phyloP scores from a whole-genome alignment of 2,329 filamentous ascomycete genomes.

The Mollisiaceae sp. region DNA sequence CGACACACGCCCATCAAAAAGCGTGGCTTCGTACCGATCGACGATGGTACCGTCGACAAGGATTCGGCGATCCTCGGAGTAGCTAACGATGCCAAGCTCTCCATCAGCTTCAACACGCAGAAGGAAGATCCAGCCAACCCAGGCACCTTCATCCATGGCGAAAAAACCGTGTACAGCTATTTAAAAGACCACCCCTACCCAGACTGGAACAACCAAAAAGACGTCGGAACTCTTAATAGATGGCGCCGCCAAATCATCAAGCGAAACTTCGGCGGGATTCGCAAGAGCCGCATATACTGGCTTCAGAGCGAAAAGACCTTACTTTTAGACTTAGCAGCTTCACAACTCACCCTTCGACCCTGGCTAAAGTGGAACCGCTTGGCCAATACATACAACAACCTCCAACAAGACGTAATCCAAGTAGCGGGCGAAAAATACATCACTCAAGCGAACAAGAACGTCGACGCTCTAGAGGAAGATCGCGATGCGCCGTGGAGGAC shows the following conservation, averaged over 20 bases:
- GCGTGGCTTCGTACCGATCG: no score
- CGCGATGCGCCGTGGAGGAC: neutral
- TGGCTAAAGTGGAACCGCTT: neutral
- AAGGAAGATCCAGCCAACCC: neutral
- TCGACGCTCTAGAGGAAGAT: neutral
- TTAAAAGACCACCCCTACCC: neutral
- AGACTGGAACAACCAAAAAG: neutral
- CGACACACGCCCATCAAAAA: neutral
- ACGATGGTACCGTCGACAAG: neutral
- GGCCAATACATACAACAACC: neutral
- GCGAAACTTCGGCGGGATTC: neutral
- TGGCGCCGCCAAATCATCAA: neutral
- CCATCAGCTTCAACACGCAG: neutral
- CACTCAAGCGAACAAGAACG: neutral
- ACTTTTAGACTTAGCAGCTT: neutral
- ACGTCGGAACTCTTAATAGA: neutral
- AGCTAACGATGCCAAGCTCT: neutral
- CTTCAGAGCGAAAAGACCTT: neutral
- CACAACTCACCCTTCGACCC: neutral
- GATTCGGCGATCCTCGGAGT: neutral
- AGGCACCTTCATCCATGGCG: neutral
- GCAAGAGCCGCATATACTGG: neutral
- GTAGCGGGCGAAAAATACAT: neutral
- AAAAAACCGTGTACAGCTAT: neutral
- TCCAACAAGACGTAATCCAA: neutral